A percentile compares a stretch with the other conserved stretches of the same genome.
Conservation (phyloP, 768 basidiomycete species). For the Gymnopilus junonius region DNA sequence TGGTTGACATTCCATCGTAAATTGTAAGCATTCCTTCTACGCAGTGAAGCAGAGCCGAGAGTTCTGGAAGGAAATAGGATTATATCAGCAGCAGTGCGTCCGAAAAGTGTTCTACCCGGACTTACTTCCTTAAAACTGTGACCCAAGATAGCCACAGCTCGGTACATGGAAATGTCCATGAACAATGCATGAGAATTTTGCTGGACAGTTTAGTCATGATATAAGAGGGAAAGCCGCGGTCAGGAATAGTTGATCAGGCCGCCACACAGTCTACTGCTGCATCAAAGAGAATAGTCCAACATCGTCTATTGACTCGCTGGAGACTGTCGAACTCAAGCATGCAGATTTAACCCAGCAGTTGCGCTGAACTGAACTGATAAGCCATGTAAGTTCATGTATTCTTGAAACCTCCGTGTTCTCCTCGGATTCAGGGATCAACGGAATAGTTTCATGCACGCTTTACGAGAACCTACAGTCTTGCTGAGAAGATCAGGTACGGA, state of each 20-base stretch:
- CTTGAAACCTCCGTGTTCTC: conserved; percentile 22
- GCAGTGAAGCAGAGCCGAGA: neutral
- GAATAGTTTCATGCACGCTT: neutral
- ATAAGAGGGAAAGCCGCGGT: neutral
- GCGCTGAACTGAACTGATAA: conserved; percentile 5
- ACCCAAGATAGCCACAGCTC: neutral
- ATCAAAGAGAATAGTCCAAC: neutral
- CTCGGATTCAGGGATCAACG: conserved; percentile 16
- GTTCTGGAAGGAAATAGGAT: neutral
- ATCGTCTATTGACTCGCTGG: neutral
- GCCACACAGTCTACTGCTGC: neutral
- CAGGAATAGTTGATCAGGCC: neutral
- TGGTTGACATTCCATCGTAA: conserved; percentile 18
- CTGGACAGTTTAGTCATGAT: neutral
- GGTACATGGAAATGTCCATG: neutral
- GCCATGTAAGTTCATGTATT: neutral
- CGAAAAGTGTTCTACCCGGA: neutral
- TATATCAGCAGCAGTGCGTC: neutral
- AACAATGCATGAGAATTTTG: neutral
- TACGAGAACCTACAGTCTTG: neutral
- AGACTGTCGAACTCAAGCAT: neutral
- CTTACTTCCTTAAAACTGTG: neutral
- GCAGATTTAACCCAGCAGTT: neutral
- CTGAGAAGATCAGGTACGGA: neutral
- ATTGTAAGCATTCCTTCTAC: too few species aligned